Conservation (phyloP, 768 basidiomycete genomes). For the Lentinula sp. region DNA sequence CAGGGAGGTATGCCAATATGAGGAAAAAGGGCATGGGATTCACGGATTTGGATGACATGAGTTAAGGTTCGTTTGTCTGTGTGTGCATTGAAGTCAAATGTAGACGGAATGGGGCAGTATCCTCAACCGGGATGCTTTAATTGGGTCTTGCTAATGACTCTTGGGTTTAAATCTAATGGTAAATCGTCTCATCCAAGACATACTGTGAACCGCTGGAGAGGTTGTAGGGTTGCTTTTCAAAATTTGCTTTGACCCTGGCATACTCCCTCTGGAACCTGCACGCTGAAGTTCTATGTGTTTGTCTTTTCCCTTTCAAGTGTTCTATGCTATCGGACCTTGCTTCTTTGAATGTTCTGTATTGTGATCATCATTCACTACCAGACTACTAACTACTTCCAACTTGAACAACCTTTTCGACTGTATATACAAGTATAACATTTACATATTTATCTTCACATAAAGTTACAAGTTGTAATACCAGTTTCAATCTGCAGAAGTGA, state of each 20-base stretch:
- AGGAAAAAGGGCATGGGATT: conserved; percentile 42
- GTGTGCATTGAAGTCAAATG: background rate
- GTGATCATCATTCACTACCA: no score
- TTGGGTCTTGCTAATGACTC: background rate
- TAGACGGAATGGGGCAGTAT: background rate
- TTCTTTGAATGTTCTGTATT: background rate
- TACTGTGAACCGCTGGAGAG: background rate
- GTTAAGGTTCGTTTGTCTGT: background rate
- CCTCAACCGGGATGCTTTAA: background rate
- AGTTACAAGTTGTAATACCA: background rate
- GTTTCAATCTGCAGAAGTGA: no score
- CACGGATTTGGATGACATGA: conserved; percentile 27
- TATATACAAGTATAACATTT: background rate
- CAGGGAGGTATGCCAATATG: conserved; percentile 63
- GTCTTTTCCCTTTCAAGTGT: background rate
- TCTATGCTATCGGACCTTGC: background rate
- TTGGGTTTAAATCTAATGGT: background rate
- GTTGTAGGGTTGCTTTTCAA: background rate
- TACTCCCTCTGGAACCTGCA: background rate
- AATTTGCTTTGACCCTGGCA: background rate
- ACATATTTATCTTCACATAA: background rate
- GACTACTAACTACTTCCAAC: no score
- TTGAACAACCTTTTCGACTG: background rate
- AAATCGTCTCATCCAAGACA: background rate
- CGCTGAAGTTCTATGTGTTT: background rate